Conservation (phyloP, 306 rosid genomes). For the Dalbergia oliveri region DNA sequence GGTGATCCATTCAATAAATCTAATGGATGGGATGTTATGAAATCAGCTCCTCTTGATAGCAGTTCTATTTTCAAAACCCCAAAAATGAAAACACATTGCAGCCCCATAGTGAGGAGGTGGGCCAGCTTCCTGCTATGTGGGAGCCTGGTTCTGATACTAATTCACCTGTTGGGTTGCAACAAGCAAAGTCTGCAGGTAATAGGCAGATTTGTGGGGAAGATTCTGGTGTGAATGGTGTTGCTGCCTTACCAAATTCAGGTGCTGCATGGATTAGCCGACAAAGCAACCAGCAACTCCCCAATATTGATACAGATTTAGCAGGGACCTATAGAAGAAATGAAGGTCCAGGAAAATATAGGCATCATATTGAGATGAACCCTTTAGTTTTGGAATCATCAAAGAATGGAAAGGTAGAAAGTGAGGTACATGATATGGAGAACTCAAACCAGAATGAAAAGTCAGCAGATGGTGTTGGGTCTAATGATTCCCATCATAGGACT, state of each 20-base stretch:
- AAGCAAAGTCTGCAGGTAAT: conserved; percentile 60
- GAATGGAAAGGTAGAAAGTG: conserved; percentile 64
- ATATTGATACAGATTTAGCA: conserved; percentile 62
- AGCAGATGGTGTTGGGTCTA: conserved; percentile 53
- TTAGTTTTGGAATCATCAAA: conserved; percentile 73
- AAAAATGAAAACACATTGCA: conserved; percentile 60
- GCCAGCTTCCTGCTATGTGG: conserved; percentile 63
- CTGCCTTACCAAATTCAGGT: conserved; percentile 60
- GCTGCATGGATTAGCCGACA: conserved; percentile 62
- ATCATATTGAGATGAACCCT: conserved; percentile 62
- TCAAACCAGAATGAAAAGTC: conserved; percentile 53
- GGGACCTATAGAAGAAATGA: conserved; percentile 67
- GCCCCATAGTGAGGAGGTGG: conserved; percentile 59
- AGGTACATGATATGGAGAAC: conserved; percentile 58
- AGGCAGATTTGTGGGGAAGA: conserved; percentile 62
- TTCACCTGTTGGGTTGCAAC: conserved; percentile 63
- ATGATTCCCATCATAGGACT: conserved; percentile 46
- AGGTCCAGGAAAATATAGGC: conserved; percentile 62
- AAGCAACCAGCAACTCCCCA: conserved; percentile 61
- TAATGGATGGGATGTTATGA: conserved; percentile 78
- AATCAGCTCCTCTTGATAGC: conserved; percentile 61
- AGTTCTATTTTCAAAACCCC: conserved; percentile 62
- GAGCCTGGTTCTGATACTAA: conserved; percentile 59
- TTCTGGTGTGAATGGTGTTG: conserved; percentile 55
- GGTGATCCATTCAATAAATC: conserved; percentile 66